phyloP scores from a whole-genome alignment of 2,329 filamentous ascomycete species.

The Diaporthe citri region DNA sequence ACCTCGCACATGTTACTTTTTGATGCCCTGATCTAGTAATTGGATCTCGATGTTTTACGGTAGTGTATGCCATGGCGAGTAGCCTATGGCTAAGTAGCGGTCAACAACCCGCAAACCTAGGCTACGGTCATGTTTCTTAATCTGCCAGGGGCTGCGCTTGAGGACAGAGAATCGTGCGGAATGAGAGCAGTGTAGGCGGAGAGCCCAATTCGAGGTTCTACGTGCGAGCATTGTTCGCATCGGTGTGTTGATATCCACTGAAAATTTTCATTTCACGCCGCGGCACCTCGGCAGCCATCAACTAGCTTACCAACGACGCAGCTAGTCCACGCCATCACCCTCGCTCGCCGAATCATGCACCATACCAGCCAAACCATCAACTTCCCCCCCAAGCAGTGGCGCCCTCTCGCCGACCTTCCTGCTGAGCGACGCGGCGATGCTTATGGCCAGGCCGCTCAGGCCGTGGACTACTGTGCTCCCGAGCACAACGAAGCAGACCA shows the following conservation, averaged over 20 bases:
- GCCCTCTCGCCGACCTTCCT: conserved; percentile 28
- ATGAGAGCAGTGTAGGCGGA: not conserved
- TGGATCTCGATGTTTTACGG: too few species aligned
- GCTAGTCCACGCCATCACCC: not conserved
- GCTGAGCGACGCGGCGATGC: conserved; percentile 24
- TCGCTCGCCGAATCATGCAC: conserved; percentile 27
- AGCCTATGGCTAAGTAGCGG: not conserved
- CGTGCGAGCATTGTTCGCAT: too few species aligned
- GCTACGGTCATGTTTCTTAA: not conserved
- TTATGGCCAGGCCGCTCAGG: conserved; percentile 35
- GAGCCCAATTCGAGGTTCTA: not conserved
- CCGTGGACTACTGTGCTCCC: conserved; percentile 37
- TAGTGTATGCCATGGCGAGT: too few species aligned
- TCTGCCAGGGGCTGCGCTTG: not conserved
- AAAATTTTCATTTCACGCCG: not conserved
- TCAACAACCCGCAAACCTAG: not conserved
- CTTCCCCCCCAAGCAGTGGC: conserved; percentile 32
- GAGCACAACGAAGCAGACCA: conserved; percentile 37
- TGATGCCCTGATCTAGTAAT: too few species aligned
- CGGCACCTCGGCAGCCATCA: not conserved
- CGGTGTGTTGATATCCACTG: not conserved
- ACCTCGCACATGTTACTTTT: too few species aligned
- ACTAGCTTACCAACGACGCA: not conserved
- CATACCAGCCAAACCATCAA: conserved; percentile 25
- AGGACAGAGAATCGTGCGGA: not conserved